Evolutionary conservation across 805 yeast species (phyloP).

Genomic region (Saccharomycopsis fibuligera): DNA sequence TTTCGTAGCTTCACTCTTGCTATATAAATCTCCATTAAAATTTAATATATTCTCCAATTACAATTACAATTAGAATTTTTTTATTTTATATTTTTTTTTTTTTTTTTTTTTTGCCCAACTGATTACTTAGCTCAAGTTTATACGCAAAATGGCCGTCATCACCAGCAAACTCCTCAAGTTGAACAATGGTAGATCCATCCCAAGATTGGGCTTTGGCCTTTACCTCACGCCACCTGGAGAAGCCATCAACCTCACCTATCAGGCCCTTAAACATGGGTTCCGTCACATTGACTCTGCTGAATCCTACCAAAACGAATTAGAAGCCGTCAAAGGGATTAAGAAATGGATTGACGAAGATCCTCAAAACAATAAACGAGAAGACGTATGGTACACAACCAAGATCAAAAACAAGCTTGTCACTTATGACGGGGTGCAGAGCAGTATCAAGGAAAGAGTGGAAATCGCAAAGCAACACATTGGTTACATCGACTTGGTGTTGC

Average conservation of each 20-base stretch:
- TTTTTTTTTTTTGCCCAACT: neutral
- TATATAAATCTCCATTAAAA: too few species aligned
- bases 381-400: constrained; percentile 62
- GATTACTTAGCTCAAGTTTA: neutral
- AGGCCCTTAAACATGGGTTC: constrained; percentile 60
- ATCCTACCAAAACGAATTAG: constrained; percentile 56
- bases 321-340: constrained; percentile 54
- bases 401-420: constrained; percentile 47
- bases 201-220: constrained; percentile 52
- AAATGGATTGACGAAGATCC: constrained; percentile 44
- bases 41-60: too few species aligned
- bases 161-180: constrained; percentile 25
- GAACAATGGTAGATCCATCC: constrained; percentile 49
- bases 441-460: constrained; percentile 1
- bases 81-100: too few species aligned
- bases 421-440: neutral
- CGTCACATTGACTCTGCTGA: constrained; percentile 75
- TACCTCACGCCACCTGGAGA: constrained; percentile 36
- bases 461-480: constrained; percentile 29
- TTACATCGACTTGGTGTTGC: constrained; percentile 65
- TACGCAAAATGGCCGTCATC: neutral
- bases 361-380: constrained; percentile 27
- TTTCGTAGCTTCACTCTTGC: too few species aligned
- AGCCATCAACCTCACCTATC: constrained; percentile 39
- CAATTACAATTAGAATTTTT: too few species aligned